Evolutionary conservation across 2,329 filamentous ascomycete genomes (phyloP).

Genomic region (Fusarium beomiforme): DNA sequence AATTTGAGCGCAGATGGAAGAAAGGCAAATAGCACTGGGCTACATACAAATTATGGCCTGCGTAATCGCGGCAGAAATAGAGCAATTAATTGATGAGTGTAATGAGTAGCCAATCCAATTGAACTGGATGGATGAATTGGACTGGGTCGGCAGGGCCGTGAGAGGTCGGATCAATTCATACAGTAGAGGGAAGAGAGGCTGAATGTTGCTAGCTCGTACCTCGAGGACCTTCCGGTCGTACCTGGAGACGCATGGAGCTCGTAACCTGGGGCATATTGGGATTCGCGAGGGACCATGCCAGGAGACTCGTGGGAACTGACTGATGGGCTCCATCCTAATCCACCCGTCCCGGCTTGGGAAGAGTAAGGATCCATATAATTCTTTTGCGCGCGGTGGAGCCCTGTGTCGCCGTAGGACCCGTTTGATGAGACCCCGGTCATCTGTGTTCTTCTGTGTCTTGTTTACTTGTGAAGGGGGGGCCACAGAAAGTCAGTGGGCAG

Average conservation of each 20-base stretch:
- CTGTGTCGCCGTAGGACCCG: conserved; percentile 34
- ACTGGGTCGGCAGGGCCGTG: conserved; percentile 38
- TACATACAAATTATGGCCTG: conserved; percentile 1
- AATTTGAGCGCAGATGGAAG: conserved; percentile 17
- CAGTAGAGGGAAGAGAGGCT: conserved; percentile 21
- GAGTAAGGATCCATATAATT: conserved; percentile 20
- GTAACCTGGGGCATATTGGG: conserved; percentile 38
- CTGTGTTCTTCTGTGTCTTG: conserved; percentile 26
- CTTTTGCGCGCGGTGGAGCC: conserved; percentile 29
- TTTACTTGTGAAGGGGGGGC: conserved; percentile 19
- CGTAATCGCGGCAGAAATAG: conserved; percentile 20
- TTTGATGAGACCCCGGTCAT: conserved; percentile 35
- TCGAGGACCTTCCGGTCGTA: conserved; percentile 38
- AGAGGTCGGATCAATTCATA: conserved; percentile 41
- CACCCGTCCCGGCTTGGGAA: conserved; percentile 36
- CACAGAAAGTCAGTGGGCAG: conserved; percentile 23
- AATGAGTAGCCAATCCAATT: conserved; percentile 15
- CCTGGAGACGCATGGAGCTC: conserved; percentile 35
- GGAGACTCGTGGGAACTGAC: conserved; percentile 34
- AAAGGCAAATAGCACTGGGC: conserved; percentile 21
- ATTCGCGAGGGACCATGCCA: conserved; percentile 36
- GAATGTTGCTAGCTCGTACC: conserved; percentile 39
- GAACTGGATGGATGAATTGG: background rate
- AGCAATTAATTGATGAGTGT: conserved; percentile 20
- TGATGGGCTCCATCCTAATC: conserved; percentile 30